Evolutionary conservation across 495 filamentous ascomycete genomes (phyloP).

Genomic region (Stereocaulon alpinum): DNA sequence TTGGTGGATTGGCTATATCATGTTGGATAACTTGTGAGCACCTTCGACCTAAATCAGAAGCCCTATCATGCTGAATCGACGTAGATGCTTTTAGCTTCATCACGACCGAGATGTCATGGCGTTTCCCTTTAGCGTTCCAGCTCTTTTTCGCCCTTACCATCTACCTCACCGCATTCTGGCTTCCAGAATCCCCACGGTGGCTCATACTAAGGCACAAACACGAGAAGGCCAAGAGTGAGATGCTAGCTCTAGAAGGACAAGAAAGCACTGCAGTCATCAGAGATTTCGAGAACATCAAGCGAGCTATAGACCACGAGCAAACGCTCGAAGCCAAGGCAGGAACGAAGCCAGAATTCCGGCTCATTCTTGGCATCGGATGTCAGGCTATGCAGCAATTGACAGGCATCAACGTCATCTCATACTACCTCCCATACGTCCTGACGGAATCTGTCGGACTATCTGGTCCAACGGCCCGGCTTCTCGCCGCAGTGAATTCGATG

Average conservation of each 20-base stretch:
- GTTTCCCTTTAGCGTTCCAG: conserved; percentile 33
- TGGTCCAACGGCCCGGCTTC: conserved; percentile 19
- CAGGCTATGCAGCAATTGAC: conserved; percentile 29
- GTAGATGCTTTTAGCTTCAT: conserved; percentile 14
- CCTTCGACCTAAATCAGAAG: conserved; percentile 20
- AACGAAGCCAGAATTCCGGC: conserved; percentile 22
- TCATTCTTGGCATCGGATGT: conserved; percentile 25
- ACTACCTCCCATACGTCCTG: conserved; percentile 28
- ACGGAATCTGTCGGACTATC: conserved; percentile 24
- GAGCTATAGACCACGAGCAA: conserved; percentile 28
- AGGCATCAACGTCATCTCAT: conserved; percentile 26
- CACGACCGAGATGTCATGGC: conserved; percentile 25
- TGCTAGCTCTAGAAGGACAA: conserved; percentile 30
- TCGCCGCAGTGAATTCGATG: conserved; percentile 26
- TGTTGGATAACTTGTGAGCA: conserved; percentile 25
- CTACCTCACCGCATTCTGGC: conserved; percentile 23
- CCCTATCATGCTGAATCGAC: conserved; percentile 26
- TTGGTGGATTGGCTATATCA: conserved; percentile 24
- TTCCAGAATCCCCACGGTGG: conserved; percentile 42
- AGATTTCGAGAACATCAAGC: conserved; percentile 31
- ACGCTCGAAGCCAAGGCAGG: conserved; percentile 20
- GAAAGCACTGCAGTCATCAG: conserved; percentile 25
- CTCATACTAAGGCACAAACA: conserved; percentile 32
- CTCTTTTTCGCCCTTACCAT: conserved; percentile 28
- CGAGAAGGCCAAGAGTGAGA: conserved; percentile 31